A percentile compares a stretch with the other conserved stretches of the same genome.
These are phyloP conservation scores for Clitocybe nebularis DNA, from an alignment of 1,284 basidiomycete species.

Conservation along the genomic window DNA sequence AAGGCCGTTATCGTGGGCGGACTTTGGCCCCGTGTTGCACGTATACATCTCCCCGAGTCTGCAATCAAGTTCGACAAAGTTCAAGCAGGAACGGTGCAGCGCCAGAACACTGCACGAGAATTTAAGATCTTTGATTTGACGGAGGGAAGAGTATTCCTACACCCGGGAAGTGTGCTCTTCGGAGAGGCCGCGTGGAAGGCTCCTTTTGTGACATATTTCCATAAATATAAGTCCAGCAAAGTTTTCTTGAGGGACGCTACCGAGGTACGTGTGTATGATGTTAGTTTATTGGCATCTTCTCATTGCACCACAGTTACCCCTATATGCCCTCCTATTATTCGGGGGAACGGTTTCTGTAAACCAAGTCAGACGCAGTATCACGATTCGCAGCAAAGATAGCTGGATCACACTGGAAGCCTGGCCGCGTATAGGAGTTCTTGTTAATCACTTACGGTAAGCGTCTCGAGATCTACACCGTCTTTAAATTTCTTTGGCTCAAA, in stretches of 20 bases:
- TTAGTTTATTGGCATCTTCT: neutral
- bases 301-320: slow-evolving; percentile 56
- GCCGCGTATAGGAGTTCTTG: slow-evolving; percentile 86
- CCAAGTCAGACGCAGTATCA: slow-evolving; percentile 74
- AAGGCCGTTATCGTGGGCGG: slow-evolving; percentile 83
- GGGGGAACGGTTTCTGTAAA: slow-evolving; percentile 80
- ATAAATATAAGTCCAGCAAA: slow-evolving; percentile 82
- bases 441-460: slow-evolving; percentile 80
- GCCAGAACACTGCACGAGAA: slow-evolving; percentile 80
- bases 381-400: slow-evolving; percentile 49
- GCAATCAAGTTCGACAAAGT: slow-evolving; percentile 81
- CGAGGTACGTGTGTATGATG: slow-evolving; percentile 52
- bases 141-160: slow-evolving; percentile 69
- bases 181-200: slow-evolving; percentile 68
- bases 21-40: slow-evolving; percentile 76
- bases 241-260: slow-evolving; percentile 87
- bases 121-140: slow-evolving; percentile 73
- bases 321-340: slow-evolving; percentile 83
- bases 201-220: slow-evolving; percentile 81
- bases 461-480: neutral
- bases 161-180: slow-evolving; percentile 86
- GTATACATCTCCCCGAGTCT: slow-evolving; percentile 69
- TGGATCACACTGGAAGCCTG: slow-evolving; percentile 73
- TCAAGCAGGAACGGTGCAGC: slow-evolving; percentile 74
- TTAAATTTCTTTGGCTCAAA: slow-evolving; percentile 3